Evolutionary conservation across 768 basidiomycete species (phyloP).

Genomic region (Xerocomellus dryophilus): DNA sequence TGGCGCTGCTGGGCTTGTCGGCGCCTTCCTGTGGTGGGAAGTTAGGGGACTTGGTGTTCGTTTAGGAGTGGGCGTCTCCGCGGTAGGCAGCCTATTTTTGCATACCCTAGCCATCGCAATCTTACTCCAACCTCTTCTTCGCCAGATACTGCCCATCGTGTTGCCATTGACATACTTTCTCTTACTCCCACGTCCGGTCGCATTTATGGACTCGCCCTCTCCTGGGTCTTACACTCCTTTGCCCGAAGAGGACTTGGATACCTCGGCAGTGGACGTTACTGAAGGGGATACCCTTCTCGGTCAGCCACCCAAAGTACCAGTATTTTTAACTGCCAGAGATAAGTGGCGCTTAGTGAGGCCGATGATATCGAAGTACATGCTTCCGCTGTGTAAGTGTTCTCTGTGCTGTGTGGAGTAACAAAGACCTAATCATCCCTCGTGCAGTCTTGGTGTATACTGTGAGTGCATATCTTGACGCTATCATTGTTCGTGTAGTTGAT

Average conservation of each 20-base stretch:
- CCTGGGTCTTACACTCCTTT: conserved; percentile 37
- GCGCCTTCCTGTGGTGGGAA: conserved; percentile 95
- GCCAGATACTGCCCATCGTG: conserved; percentile 75
- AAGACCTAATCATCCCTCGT: conserved; percentile 11
- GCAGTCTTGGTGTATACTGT: conserved; percentile 63
- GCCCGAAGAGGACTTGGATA: conserved; percentile 32
- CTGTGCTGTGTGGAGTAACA: neutral
- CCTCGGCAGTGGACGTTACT: conserved; percentile 20
- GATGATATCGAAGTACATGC: conserved; percentile 79
- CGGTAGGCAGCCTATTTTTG: conserved; percentile 46
- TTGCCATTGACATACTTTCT: conserved; percentile 76
- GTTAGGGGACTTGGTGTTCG: conserved; percentile 81
- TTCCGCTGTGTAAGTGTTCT: conserved; percentile 75
- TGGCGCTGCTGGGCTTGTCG: conserved; percentile 89
- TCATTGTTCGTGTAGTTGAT: neutral
- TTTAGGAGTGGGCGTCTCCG: conserved; percentile 76
- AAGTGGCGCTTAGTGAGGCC: conserved; percentile 84
- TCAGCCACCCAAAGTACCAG: conserved; percentile 39
- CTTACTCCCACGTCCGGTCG: conserved; percentile 63
- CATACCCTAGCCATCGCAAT: neutral
- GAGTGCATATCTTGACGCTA: conserved; percentile 24
- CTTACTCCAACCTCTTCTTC: neutral
- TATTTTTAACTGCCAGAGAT: conserved; percentile 61
- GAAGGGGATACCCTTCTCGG: conserved; percentile 29
- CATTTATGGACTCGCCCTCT: conserved; percentile 44